These are phyloP conservation scores for Xenoacremonium recifei DNA, from an alignment of 2,329 filamentous ascomycete species.

Conservation along the genomic window DNA sequence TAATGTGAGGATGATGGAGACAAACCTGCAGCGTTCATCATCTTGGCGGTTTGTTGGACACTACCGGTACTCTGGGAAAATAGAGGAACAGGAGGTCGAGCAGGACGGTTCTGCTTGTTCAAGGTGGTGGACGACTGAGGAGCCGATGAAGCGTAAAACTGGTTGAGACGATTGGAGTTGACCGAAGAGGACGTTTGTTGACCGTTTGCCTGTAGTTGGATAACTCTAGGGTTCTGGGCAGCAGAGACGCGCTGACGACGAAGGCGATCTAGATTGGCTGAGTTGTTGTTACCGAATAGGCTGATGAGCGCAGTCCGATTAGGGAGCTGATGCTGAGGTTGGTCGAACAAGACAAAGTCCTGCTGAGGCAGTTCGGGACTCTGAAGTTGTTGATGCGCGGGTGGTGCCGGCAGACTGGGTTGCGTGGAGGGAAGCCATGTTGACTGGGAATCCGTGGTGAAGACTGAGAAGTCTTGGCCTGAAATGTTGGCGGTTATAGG, in stretches of 20 bases:
- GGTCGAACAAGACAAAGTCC: constrained; percentile 79
- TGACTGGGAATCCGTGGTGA: constrained; percentile 81
- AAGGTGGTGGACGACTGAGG: constrained; percentile 59
- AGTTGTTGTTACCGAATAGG: constrained; percentile 45
- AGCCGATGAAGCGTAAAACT: constrained; percentile 68
- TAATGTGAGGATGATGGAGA: constrained; percentile 3
- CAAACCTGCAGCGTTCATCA: constrained; percentile 45
- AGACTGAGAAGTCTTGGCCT: constrained; percentile 68
- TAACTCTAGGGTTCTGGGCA: constrained; percentile 58
- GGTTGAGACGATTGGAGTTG: constrained; percentile 47
- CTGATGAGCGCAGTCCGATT: constrained; percentile 39
- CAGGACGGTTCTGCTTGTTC: constrained; percentile 48
- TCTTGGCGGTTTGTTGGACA: constrained; percentile 44
- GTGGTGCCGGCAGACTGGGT: constrained; percentile 62
- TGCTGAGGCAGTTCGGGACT: constrained; percentile 52
- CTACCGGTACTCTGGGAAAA: constrained; percentile 62
- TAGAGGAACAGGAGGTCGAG: constrained; percentile 69
- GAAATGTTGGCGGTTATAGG: constrained; percentile 57
- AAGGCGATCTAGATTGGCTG: constrained; percentile 42
- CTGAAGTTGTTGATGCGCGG: constrained; percentile 56
- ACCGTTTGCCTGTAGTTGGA: constrained; percentile 58
- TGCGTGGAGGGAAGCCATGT: constrained; percentile 75
- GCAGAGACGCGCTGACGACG: constrained; percentile 38
- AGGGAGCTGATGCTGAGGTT: constrained; percentile 39
- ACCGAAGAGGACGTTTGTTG: constrained; percentile 53